Evolutionary conservation across 192 early-diverging fungal species (phyloP).

Genomic region (Backusella sp.): DNA sequence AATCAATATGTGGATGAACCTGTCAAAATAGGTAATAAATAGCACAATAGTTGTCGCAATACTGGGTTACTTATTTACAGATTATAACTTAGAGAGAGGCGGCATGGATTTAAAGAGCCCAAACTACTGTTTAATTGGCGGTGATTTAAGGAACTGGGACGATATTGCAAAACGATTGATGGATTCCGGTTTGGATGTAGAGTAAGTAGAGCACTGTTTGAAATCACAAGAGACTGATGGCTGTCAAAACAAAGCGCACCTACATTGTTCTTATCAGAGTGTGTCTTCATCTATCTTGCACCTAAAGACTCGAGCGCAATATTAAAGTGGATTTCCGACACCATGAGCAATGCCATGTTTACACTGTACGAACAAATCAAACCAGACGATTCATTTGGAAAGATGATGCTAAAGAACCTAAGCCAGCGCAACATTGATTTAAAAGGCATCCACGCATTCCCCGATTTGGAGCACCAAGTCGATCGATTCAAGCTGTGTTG

Average conservation of each 20-base stretch:
- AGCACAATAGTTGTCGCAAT: no score
- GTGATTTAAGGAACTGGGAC: conserved; percentile 75
- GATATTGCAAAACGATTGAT: conserved; percentile 60
- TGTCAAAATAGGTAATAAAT: conserved; percentile 35
- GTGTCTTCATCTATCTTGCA: conserved; percentile 88
- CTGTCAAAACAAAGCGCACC: conserved; percentile 46
- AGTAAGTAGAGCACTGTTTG: conserved; percentile 28
- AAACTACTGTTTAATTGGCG: conserved; percentile 73
- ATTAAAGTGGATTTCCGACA: conserved; percentile 65
- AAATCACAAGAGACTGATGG: neutral
- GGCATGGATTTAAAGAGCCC: conserved; percentile 70
- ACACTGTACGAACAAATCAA: conserved; percentile 91
- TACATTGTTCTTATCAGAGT: conserved; percentile 92
- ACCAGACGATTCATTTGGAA: conserved; percentile 89
- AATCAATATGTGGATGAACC: conserved; percentile 34
- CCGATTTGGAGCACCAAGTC: conserved; percentile 68
- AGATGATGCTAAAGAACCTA: conserved; percentile 89
- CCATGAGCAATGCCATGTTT: conserved; percentile 55
- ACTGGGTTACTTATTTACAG: neutral
- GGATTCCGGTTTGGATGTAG: conserved; percentile 54
- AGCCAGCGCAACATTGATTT: conserved; percentile 74
- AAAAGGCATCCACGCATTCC: conserved; percentile 71
- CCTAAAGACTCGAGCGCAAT: conserved; percentile 64
- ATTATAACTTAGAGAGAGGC: conserved; percentile 48
- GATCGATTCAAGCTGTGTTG: conserved; percentile 68